Conservation (phyloP, 2,329 filamentous ascomycete species). For the Metarhizium rileyi region DNA sequence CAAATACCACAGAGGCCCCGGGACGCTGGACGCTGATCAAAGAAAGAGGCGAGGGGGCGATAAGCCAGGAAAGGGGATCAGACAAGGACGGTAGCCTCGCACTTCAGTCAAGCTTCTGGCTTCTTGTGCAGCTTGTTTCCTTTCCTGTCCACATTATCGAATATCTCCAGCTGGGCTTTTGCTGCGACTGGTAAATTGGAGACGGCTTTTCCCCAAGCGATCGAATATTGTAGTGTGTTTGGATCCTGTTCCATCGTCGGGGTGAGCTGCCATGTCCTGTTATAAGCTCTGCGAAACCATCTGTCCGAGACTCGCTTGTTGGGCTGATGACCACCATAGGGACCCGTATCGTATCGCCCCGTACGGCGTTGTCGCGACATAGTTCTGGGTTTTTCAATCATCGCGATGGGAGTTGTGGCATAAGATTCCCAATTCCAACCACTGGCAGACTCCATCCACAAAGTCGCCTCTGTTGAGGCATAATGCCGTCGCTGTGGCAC, state of each 20-base stretch:
- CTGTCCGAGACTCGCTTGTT: slow-evolving; percentile 26
- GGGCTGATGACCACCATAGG: slow-evolving; percentile 24
- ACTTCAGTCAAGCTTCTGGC: slow-evolving; percentile 4
- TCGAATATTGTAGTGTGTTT: slow-evolving; percentile 20
- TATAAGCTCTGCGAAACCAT: slow-evolving; percentile 39
- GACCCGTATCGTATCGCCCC: slow-evolving; percentile 26
- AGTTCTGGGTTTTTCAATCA: slow-evolving; percentile 27
- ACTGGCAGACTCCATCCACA: background rate
- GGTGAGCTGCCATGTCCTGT: slow-evolving; percentile 33
- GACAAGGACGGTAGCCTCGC: background rate
- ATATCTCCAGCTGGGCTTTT: slow-evolving; percentile 32
- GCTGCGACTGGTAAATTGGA: slow-evolving; percentile 20
- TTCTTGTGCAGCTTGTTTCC: slow-evolving; percentile 13
- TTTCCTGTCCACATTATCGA: slow-evolving; percentile 31
- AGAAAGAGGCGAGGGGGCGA: too few relatives aligned
- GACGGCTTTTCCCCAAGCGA: slow-evolving; percentile 36
- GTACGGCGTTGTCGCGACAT: slow-evolving; percentile 23
- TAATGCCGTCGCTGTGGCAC: slow-evolving; percentile 24
- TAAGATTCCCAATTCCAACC: slow-evolving; percentile 35
- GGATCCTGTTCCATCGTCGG: slow-evolving; percentile 29
- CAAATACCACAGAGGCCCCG: background rate
- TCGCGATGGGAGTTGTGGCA: slow-evolving; percentile 27
- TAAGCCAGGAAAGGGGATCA: background rate
- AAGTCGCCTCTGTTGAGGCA: slow-evolving; percentile 7
- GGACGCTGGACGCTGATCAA: too few relatives aligned